Conservation (phyloP, 345 rosid genomes). For the Excoecaria agallocha region DNA sequence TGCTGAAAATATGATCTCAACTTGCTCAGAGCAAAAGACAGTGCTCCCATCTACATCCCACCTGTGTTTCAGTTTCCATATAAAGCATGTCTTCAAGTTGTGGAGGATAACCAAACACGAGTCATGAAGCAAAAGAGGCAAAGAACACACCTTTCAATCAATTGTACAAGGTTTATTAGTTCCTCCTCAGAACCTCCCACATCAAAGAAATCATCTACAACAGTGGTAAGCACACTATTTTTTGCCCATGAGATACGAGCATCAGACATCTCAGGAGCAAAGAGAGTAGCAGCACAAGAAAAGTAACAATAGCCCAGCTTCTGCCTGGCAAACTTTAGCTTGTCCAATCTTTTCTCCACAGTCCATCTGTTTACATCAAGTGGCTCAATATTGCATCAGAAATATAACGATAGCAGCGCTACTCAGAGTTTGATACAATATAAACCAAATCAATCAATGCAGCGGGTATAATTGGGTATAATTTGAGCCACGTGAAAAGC, state of each 20-base stretch:
- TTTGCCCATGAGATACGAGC: slow-evolving; percentile 97
- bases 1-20: slow-evolving; percentile 74
- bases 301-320: slow-evolving; percentile 78
- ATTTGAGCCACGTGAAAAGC: too few species aligned
- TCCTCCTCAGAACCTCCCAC: slow-evolving; percentile 83
- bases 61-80: slow-evolving; percentile 38
- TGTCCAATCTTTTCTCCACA: slow-evolving; percentile 56
- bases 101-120: slow-evolving; percentile 14
- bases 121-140: slow-evolving; percentile 2
- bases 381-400: neutral
- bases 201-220: slow-evolving; percentile 85
- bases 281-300: slow-evolving; percentile 66
- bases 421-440: neutral
- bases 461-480: too few species aligned
- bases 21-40: slow-evolving; percentile 65
- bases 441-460: too few species aligned
- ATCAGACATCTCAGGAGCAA: slow-evolving; percentile 61
- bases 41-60: slow-evolving; percentile 50
- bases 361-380: slow-evolving; percentile 59
- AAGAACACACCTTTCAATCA: slow-evolving; percentile 55
- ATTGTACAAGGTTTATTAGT: slow-evolving; percentile 54
- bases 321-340: slow-evolving; percentile 75
- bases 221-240: slow-evolving; percentile 78
- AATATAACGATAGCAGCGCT: neutral
- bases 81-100: slow-evolving; percentile 11